Base-by-base conservation (phyloP, 345 rosid genomes). In the Mangifera indica region DNA sequence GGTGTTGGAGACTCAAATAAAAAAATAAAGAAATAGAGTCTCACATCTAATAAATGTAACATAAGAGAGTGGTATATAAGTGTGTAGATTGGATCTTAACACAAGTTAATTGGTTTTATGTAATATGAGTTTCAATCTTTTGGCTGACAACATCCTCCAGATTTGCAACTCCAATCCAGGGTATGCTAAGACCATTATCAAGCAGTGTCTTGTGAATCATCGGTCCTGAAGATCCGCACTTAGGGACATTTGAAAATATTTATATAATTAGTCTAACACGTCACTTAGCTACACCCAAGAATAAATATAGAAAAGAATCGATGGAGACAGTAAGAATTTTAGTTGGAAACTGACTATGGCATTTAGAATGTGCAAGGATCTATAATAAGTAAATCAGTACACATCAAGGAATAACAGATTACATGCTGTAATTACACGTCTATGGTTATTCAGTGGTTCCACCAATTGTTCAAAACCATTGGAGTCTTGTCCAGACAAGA, bases 361-460 rank as follows among this genome's bases (percentile, higher is more conserved):
- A 42, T 53, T 63, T n/a, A 10, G 45, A 72, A 55, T 72, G 20
- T 6, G 20, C 44, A 45, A 12, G 54, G 48, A 40, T 15, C 40
- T 13, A 42, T 37, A 6, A 29, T 11, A 34, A 21, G 25, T 15
- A 49, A 21, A 46, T 18, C 15, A 18, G 48, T 37, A 45, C 53
- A 53, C 26, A 22, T 14, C 29, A 46, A 67, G 32, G 61, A 54
- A 32, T 46, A 70, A 29, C 40, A 67, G 55, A 49, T 40, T n/a
- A 69, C 79, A 13, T 78, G 78, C 79, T 34, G 78, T 78, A 55
- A 81, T 65, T 18, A 69, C 84, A 49, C 84, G 78, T 78, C 79
- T 78, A 14, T 81, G 84, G 45, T 63, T 21, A 15, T 66, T 72
- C 18, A 81, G 70, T 3, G 70, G 74, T 59, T 75, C 70, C 6